A percentile compares a stretch with the other conserved stretches of the same genome.
Evolutionary conservation across 768 basidiomycete species (phyloP).

Genomic region (Mycena polygramma): DNA sequence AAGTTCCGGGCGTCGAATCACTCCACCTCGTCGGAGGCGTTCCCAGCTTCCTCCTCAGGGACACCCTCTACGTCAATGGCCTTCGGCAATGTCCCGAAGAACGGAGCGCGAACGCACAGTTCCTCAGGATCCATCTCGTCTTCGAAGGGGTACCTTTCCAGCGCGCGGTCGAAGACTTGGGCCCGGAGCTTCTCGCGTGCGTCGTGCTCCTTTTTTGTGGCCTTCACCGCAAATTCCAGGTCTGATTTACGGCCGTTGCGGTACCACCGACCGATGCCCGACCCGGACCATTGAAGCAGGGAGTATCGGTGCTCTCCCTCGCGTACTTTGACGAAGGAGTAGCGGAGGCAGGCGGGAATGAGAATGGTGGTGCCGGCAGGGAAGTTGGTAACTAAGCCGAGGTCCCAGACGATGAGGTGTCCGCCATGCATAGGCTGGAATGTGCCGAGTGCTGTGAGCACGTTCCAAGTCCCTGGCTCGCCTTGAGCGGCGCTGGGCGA

Average conservation of each 20-base stretch:
- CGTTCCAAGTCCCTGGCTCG: constrained; percentile 3
- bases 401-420: constrained; percentile 13
- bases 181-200: background rate
- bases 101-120: too few species aligned
- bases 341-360: constrained; percentile 2
- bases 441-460: background rate
- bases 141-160: too few species aligned
- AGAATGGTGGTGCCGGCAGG: constrained; percentile 6
- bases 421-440: background rate
- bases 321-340: constrained; percentile 5
- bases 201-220: background rate
- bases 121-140: too few species aligned
- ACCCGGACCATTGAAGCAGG: background rate
- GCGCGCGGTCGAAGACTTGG: too few species aligned
- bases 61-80: too few species aligned
- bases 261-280: background rate
- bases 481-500: background rate
- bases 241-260: background rate
- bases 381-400: background rate
- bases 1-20: too few species aligned
- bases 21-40: too few species aligned
- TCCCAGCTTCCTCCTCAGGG: too few species aligned
- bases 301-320: background rate
- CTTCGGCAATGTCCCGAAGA: too few species aligned
- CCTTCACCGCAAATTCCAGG: background rate